A percentile compares a stretch with the other conserved stretches of the same genome.
phyloP scores from a whole-genome alignment of 2,329 filamentous ascomycete genomes.

The Trichothecium sympodiale region DNA sequence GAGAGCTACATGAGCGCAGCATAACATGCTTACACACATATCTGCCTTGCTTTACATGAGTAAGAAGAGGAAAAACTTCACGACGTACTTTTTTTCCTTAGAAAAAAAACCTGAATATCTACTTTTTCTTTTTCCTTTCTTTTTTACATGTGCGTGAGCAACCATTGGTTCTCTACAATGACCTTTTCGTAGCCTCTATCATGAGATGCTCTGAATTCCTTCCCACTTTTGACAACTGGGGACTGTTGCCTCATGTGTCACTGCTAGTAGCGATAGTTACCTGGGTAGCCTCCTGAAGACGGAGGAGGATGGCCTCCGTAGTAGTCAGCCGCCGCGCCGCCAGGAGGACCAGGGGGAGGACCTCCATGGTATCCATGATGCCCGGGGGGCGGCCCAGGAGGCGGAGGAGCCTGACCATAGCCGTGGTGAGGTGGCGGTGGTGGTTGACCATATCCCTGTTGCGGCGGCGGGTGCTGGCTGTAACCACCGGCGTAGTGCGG shows the following conservation, averaged over 20 bases:
- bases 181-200: no score
- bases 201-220: no score
- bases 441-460: constrained; percentile 6
- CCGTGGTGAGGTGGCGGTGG: constrained; percentile 15
- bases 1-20: no score
- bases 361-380: constrained; percentile 9
- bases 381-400: constrained; percentile 4
- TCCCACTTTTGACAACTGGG: no score
- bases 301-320: constrained; percentile 9
- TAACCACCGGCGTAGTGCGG: constrained; percentile 7
- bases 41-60: no score
- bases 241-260: no score
- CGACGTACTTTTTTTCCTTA: no score
- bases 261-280: neutral
- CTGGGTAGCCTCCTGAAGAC: constrained; percentile 4
- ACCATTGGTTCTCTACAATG: no score
- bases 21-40: no score
- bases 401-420: constrained; percentile 12
- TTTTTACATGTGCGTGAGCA: neutral
- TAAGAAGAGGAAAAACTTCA: no score
- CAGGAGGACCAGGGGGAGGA: constrained; percentile 11
- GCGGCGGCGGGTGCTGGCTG: neutral
- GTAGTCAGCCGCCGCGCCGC: neutral
- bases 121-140: no score
- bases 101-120: no score